These are phyloP conservation scores for Populus simonii DNA, from an alignment of 345 rosid species.

Conservation along the genomic window DNA sequence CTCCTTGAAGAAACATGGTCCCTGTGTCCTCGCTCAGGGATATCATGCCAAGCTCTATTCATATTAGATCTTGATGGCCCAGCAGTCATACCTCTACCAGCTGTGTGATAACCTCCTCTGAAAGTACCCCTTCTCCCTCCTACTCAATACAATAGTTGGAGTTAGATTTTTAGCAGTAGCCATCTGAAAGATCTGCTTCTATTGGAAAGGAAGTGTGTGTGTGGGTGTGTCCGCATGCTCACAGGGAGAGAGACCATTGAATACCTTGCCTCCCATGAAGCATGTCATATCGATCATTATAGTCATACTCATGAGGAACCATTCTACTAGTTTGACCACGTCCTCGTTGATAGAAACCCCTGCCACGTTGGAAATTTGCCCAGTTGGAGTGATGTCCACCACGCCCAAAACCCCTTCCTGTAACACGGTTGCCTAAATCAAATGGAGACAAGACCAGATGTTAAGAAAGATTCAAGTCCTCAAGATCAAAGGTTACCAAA, in stretches of 20 bases:
- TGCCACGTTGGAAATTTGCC: constrained; percentile 34
- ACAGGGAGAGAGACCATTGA: constrained; percentile 31
- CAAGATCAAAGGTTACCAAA: constrained; percentile 37
- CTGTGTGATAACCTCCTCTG: constrained; percentile 41
- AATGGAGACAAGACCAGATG: not conserved
- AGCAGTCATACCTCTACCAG: constrained; percentile 26
- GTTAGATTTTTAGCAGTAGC: constrained; percentile 13
- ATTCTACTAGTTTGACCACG: constrained; percentile 37
- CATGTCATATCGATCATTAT: constrained; percentile 23
- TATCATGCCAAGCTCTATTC: constrained; percentile 40
- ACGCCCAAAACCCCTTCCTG: constrained; percentile 46
- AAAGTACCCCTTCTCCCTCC: constrained; percentile 48
- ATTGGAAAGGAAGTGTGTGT: not conserved
- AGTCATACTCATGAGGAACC: constrained; percentile 33
- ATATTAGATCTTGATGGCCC: constrained; percentile 41
- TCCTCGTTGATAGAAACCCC: constrained; percentile 37
- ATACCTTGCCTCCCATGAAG: constrained; percentile 37
- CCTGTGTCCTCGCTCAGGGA: constrained; percentile 32
- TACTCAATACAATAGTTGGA: constrained; percentile 2
- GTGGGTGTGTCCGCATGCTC: not conserved
- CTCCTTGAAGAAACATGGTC: constrained; percentile 34
- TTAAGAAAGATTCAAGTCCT: constrained; percentile 6
- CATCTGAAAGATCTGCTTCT: not conserved
- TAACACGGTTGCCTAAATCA: constrained; percentile 11
- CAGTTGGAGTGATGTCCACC: constrained; percentile 39